Percentiles rank a stretch among this genome's conserved stretches.
Conservation (phyloP, 495 filamentous ascomycete genomes). For the Xeromyces bisporus region DNA sequence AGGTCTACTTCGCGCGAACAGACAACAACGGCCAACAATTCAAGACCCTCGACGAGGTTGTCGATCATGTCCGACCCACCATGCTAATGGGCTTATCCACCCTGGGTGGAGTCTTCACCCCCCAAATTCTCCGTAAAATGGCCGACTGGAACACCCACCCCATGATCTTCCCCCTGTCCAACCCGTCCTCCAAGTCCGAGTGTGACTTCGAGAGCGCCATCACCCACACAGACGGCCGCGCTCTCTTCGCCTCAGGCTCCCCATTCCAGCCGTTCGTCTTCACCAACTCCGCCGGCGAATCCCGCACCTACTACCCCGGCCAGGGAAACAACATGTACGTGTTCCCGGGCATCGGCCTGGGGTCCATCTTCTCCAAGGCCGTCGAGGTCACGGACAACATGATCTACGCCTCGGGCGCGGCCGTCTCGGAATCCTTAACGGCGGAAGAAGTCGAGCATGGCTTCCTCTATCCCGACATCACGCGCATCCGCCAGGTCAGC, state of each 20-base stretch:
- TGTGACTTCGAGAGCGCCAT: slow-evolving; percentile 91
- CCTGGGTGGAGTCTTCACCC: slow-evolving; percentile 85
- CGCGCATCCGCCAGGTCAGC: slow-evolving; percentile 78
- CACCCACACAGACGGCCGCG: slow-evolving; percentile 72
- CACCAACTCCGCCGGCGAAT: slow-evolving; percentile 41
- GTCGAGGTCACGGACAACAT: slow-evolving; percentile 84
- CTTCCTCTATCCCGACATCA: slow-evolving; percentile 85
- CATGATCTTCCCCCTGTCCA: slow-evolving; percentile 87
- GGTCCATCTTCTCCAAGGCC: slow-evolving; percentile 81
- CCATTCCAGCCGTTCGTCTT: slow-evolving; percentile 63
- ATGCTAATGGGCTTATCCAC: slow-evolving; percentile 91
- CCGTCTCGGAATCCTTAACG: slow-evolving; percentile 63
- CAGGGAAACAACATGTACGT: slow-evolving; percentile 94
- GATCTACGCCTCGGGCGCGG: slow-evolving; percentile 77
- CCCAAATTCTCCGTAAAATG: slow-evolving; percentile 70
- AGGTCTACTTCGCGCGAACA: slow-evolving; percentile 85
- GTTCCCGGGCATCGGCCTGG: slow-evolving; percentile 92
- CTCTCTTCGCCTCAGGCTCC: slow-evolving; percentile 86
- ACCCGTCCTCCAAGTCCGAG: slow-evolving; percentile 89
- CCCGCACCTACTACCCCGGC: slow-evolving; percentile 65
- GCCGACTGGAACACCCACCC: slow-evolving; percentile 63
- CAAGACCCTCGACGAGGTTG: slow-evolving; percentile 76
- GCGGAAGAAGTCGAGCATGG: slow-evolving; percentile 62
- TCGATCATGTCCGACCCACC: slow-evolving; percentile 85
- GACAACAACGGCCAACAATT: slow-evolving; percentile 89